These are phyloP conservation scores for Anisogramma anomala DNA, from an alignment of 2,329 filamentous ascomycete genomes.

Conservation along the genomic window DNA sequence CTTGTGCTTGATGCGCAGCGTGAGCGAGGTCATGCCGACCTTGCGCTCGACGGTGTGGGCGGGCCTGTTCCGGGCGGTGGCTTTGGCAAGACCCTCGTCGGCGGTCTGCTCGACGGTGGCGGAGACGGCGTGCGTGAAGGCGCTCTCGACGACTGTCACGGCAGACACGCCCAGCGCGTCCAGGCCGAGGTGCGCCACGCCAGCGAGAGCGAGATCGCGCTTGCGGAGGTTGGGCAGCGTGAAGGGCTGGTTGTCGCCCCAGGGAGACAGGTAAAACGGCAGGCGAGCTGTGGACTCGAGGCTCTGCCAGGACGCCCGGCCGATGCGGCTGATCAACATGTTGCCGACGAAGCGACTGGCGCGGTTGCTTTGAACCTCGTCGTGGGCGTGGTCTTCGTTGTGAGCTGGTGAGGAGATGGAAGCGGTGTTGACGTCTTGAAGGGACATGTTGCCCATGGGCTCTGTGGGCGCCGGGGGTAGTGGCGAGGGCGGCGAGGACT, in stretches of 20 bases:
- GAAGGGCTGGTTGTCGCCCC: constrained; percentile 17
- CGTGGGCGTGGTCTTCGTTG: constrained; percentile 10
- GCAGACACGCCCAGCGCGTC: constrained; percentile 15
- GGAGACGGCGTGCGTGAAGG: constrained; percentile 12
- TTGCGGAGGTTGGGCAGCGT: constrained; percentile 16
- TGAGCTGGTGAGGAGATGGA: constrained; percentile 9
- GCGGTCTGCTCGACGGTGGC: constrained; percentile 15
- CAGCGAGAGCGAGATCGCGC: constrained; percentile 16
- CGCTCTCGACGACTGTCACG: constrained; percentile 14
- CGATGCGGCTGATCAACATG: constrained; percentile 15
- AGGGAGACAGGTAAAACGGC: constrained; percentile 16
- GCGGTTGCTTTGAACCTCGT: constrained; percentile 14
- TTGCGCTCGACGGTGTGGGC: constrained; percentile 10
- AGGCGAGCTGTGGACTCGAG: constrained; percentile 15
- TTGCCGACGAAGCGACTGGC: constrained; percentile 16
- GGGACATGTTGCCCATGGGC: constrained; percentile 10
- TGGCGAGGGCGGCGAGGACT: constrained; percentile 2
- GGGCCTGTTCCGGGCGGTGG: constrained; percentile 8
- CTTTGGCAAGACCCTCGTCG: constrained; percentile 13
- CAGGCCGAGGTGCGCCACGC: constrained; percentile 16
- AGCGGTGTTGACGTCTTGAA: constrained; percentile 4
- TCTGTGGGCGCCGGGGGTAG: constrained; percentile 2
- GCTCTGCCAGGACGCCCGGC: constrained; percentile 15
- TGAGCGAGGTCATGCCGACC: constrained; percentile 15
- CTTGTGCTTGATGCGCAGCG: constrained; percentile 15